Conservation (phyloP, 768 basidiomycete species). For the Lactarius tabidus region DNA sequence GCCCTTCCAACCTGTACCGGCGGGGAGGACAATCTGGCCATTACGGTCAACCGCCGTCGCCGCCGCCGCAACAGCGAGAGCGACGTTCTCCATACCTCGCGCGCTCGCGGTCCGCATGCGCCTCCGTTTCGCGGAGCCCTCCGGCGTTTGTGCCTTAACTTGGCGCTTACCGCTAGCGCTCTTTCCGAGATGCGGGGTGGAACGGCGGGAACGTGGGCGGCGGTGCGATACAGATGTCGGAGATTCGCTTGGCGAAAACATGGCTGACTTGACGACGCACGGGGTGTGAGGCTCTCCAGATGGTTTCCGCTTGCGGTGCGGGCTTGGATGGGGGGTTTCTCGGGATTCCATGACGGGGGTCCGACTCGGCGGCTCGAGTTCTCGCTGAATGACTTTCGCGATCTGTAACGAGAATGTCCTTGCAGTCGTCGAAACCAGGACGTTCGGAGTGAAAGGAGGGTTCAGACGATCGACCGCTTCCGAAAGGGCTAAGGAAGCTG, state of each 20-base stretch:
- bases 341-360: not conserved
- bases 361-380: not conserved
- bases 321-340: not conserved
- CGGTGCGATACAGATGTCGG: not conserved
- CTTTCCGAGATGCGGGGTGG: conserved; percentile 19
- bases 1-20: conserved; percentile 24
- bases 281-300: not conserved
- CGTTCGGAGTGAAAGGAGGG: no score
- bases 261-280: not conserved
- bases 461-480: not conserved
- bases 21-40: conserved; percentile 23
- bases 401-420: not conserved
- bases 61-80: not conserved
- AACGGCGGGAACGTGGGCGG: conserved; percentile 13
- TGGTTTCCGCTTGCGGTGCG: conserved; percentile 11
- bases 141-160: conserved; percentile 4
- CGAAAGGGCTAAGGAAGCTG: not conserved
- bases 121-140: conserved; percentile 15
- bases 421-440: not conserved
- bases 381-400: not conserved
- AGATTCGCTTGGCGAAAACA: not conserved
- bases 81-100: conserved; percentile 6
- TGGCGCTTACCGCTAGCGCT: not conserved
- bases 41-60: conserved; percentile 1
- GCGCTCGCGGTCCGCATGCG: conserved; percentile 20